Evolutionary conservation across 2,329 filamentous ascomycete species (phyloP), one percentile per base, ranked within the genome.

Genomic region (Magnaporthiopsis rhizophila): DNA sequence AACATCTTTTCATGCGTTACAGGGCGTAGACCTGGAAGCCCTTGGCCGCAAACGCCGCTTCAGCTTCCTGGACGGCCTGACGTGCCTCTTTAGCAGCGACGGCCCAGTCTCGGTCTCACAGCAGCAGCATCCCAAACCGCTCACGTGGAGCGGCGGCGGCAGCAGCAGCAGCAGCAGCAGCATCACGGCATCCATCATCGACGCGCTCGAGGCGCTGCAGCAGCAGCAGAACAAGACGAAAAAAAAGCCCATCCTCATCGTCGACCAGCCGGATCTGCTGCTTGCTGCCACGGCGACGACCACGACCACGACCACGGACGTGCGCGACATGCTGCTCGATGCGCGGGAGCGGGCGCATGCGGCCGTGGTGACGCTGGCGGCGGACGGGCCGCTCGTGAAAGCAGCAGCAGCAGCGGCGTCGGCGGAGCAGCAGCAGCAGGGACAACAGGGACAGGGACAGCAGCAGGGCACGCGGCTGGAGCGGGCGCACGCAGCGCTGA

Each of bases 21-120:
- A 89, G 83, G 90, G 90, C 2, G 72, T 95, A 61, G 91, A 96
- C 75, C 78, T 95, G 62, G 83, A 88, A 24, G 80, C 80, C 7
- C 74, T 88, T 5, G 75, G 77, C 63, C 79, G 80, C 50, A 82
- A 83, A 66, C 83, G 83, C 38, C 83, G 81, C 62, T 89, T 96
- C 70, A 77, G 79, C 58, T 94, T 92, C 69, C 81, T 96, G 38
- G 92, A 97, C 75, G 91, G 90, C 26, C 77, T 95, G 65, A 84
- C 81, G 26, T 80, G 80, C 32, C 72, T 91, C 32, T 89, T 85
- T 32, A 36, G 30, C 45, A 21, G 45, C 45, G 11, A 11, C 8
- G 12, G 34, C 30, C 6, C 30, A 7, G 30, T 30, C 30, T 5
- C 30, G 4, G 30, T 30, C 30, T 30, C 30, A 30, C 32, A 34